Percentiles rank a stretch among this genome's conserved stretches.
phyloP scores from a whole-genome alignment of 2,329 filamentous ascomycete genomes.

The Colletotrichum australisinense region DNA sequence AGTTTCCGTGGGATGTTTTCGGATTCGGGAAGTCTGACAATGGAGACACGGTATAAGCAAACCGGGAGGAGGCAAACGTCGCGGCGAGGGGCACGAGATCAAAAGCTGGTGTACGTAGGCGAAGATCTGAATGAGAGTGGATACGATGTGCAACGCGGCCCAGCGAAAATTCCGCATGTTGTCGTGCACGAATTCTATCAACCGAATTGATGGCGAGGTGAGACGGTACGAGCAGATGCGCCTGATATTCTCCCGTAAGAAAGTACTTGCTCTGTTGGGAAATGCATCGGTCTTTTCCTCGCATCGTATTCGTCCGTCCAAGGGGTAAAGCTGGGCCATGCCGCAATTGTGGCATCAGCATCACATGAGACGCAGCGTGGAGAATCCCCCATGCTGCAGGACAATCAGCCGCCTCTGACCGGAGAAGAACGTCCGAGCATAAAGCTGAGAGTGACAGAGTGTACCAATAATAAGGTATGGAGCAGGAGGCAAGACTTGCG shows the following conservation, averaged over 20 bases:
- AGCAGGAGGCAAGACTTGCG: too few relatives aligned
- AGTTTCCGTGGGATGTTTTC: conserved; percentile 16
- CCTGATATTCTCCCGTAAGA: neutral
- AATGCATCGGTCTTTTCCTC: conserved; percentile 23
- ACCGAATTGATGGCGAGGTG: neutral
- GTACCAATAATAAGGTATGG: neutral
- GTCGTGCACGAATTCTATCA: conserved; percentile 27
- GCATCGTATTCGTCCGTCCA: conserved; percentile 28
- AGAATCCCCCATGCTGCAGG: neutral
- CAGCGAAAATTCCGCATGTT: conserved; percentile 21
- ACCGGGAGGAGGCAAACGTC: conserved; percentile 5
- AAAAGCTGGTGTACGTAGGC: neutral
- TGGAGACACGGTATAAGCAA: conserved; percentile 8
- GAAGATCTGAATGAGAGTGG: conserved; percentile 3
- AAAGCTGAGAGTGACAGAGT: neutral
- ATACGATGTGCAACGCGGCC: neutral
- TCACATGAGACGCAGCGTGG: conserved; percentile 24
- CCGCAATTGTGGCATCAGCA: conserved; percentile 11
- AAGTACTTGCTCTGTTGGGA: conserved; percentile 27
- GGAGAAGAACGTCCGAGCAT: conserved; percentile 30
- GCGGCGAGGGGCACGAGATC: conserved; percentile 24
- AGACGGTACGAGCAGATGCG: conserved; percentile 7
- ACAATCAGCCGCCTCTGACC: conserved; percentile 9
- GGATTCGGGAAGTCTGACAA: neutral
- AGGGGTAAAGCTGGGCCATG: neutral